These are phyloP conservation scores for Dryas integrifolia DNA, from an alignment of 331 rosid genomes.

Conservation along the genomic window DNA sequence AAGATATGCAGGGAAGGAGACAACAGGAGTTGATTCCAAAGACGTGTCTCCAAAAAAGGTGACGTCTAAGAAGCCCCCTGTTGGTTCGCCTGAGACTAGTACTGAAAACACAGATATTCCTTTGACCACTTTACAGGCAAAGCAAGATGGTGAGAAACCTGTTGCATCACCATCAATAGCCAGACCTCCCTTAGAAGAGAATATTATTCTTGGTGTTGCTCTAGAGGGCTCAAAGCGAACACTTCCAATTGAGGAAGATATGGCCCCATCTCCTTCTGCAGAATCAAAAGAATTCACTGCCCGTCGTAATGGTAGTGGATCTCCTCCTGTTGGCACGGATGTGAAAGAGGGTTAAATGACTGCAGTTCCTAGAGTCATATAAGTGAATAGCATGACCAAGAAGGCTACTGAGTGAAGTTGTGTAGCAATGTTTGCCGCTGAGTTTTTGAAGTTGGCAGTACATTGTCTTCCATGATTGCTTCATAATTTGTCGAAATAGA, in stretches of 20 bases:
- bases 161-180: conserved; percentile 31
- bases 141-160: conserved; percentile 61
- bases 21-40: conserved; percentile 33
- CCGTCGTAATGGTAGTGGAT: conserved; percentile 50
- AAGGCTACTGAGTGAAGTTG: conserved; percentile 12
- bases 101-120: conserved; percentile 41
- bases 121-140: conserved; percentile 39
- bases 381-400: conserved; percentile 35
- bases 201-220: conserved; percentile 91
- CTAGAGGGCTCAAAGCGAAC: conserved; percentile 91
- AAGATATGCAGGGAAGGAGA: conserved; percentile 47
- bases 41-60: conserved; percentile 27
- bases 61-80: conserved; percentile 34
- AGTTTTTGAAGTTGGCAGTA: conserved; percentile 71
- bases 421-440: conserved; percentile 54
- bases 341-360: conserved; percentile 52
- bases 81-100: conserved; percentile 33
- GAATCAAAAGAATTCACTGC: conserved; percentile 68
- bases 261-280: conserved; percentile 35
- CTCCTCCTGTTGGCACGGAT: conserved; percentile 48
- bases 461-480: conserved; percentile 10
- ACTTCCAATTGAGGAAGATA: conserved; percentile 86
- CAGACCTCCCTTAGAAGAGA: conserved; percentile 69
- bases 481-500: conserved; percentile 5
- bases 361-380: conserved; percentile 1